Conservation (phyloP, 768 basidiomycete species). For the Nidularia sp. region DNA sequence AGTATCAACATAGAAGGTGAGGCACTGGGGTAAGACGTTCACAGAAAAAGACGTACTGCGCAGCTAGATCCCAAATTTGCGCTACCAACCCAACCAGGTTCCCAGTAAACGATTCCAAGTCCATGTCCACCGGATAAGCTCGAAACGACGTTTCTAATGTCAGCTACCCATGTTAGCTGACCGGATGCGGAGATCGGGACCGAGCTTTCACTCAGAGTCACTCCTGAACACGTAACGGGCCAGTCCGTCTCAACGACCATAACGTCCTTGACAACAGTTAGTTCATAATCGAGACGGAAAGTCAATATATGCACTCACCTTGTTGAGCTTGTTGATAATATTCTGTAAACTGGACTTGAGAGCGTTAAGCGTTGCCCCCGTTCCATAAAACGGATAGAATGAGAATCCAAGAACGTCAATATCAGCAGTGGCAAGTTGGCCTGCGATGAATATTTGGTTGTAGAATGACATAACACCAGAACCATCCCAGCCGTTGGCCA, state of each 20-base stretch:
- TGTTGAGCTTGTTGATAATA: constrained; percentile 42
- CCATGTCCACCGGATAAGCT: constrained; percentile 45
- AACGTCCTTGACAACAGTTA: constrained; percentile 28
- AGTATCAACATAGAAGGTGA: not conserved
- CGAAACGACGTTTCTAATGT: constrained; percentile 42
- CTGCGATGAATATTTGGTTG: constrained; percentile 46
- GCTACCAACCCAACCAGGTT: constrained; percentile 62
- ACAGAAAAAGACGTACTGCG: constrained; percentile 20
- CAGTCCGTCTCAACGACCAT: constrained; percentile 67
- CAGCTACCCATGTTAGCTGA: constrained; percentile 49
- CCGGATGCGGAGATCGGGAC: constrained; percentile 46
- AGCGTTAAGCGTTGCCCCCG: constrained; percentile 47
- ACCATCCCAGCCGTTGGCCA: constrained; percentile 61
- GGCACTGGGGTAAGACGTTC: not conserved
- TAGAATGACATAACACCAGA: constrained; percentile 43
- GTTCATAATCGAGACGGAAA: not conserved
- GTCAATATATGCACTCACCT: constrained; percentile 24
- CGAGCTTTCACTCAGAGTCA: constrained; percentile 39
- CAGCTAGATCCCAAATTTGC: constrained; percentile 41
- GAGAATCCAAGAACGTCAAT: constrained; percentile 61
- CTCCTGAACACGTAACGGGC: constrained; percentile 45
- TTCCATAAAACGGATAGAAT: constrained; percentile 63
- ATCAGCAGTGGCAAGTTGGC: constrained; percentile 43
- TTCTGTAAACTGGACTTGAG: constrained; percentile 48
- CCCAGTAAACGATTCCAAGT: constrained; percentile 57